Conservation (phyloP, 768 basidiomycete species). For the Agaricus bisporus region DNA sequence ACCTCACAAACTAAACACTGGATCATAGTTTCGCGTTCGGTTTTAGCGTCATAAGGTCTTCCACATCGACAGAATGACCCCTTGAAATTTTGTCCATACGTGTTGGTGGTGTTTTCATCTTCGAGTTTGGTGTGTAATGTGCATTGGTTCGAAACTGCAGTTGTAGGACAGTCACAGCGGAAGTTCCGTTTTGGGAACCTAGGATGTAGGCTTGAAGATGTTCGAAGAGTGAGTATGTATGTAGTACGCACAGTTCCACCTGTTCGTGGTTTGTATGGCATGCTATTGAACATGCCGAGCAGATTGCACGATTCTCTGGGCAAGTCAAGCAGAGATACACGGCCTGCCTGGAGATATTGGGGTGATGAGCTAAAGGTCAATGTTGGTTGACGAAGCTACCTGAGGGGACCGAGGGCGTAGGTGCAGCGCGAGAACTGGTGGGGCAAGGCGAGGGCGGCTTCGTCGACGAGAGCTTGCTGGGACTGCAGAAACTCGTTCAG, state of each 20-base stretch:
- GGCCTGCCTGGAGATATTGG: slow-evolving; percentile 47
- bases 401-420: slow-evolving; percentile 48
- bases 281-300: slow-evolving; percentile 79
- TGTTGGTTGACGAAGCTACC: slow-evolving; percentile 24
- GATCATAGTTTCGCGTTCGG: slow-evolving; percentile 81
- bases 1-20: slow-evolving; percentile 87
- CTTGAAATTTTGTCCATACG: slow-evolving; percentile 71
- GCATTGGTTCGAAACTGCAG: slow-evolving; percentile 53
- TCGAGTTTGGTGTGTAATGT: slow-evolving; percentile 51
- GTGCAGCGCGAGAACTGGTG: slow-evolving; percentile 65
- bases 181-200: slow-evolving; percentile 80
- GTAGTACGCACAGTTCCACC: slow-evolving; percentile 54
- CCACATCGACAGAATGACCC: slow-evolving; percentile 73
- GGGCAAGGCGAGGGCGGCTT: slow-evolving; percentile 53
- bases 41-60: slow-evolving; percentile 62
- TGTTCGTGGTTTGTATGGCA: slow-evolving; percentile 88
- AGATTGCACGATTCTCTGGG: slow-evolving; percentile 59
- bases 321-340: slow-evolving; percentile 81
- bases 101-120: slow-evolving; percentile 51
- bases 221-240: not conserved
- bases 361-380: not conserved
- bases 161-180: slow-evolving; percentile 81
- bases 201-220: not conserved
- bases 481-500: slow-evolving; percentile 40
- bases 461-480: slow-evolving; percentile 43